These are phyloP conservation scores for Plicaturopsis crispa DNA, from an alignment of 768 basidiomycete genomes.

Conservation along the genomic window DNA sequence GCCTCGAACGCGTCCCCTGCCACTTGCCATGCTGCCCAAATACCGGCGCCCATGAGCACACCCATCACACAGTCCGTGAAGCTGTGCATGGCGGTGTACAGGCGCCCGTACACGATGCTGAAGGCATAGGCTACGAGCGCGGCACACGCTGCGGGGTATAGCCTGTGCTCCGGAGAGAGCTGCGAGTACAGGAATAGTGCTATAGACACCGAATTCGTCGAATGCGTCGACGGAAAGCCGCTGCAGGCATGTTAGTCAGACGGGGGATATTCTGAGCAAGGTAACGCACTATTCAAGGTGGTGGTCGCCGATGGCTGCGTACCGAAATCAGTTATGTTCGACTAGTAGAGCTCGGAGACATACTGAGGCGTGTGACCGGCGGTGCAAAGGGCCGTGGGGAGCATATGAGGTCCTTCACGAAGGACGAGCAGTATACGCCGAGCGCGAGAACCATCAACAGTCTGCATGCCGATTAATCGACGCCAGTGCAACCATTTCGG, in stretches of 20 bases:
- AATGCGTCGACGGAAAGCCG: conserved; percentile 94
- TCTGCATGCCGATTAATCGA: conserved; percentile 24
- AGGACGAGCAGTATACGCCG: conserved; percentile 83
- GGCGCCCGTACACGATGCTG: conserved; percentile 70
- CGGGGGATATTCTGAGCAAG: too few relatives aligned
- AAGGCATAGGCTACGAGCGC: conserved; percentile 51
- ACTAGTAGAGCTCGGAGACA: conserved; percentile 16
- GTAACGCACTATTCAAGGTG: conserved; percentile 93
- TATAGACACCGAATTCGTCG: conserved; percentile 85
- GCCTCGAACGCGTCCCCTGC: conserved; percentile 25
- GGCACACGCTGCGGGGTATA: conserved; percentile 36
- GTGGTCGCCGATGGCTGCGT: conserved; percentile 64
- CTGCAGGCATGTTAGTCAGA: too few relatives aligned
- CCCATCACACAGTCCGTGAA: conserved; percentile 70
- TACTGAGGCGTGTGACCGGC: conserved; percentile 85
- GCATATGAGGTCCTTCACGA: conserved; percentile 85
- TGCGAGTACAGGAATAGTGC: conserved; percentile 71
- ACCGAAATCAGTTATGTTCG: neutral
- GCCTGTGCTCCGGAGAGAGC: conserved; percentile 45
- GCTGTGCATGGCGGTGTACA: conserved; percentile 88
- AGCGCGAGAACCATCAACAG: conserved; percentile 63
- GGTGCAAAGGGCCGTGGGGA: conserved; percentile 87
- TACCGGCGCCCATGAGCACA: conserved; percentile 50
- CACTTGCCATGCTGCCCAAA: conserved; percentile 45
- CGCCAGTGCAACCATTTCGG: neutral